Base-by-base conservation (phyloP, 495 filamentous ascomycete species). In the Astrothelium subdiscretum region DNA sequence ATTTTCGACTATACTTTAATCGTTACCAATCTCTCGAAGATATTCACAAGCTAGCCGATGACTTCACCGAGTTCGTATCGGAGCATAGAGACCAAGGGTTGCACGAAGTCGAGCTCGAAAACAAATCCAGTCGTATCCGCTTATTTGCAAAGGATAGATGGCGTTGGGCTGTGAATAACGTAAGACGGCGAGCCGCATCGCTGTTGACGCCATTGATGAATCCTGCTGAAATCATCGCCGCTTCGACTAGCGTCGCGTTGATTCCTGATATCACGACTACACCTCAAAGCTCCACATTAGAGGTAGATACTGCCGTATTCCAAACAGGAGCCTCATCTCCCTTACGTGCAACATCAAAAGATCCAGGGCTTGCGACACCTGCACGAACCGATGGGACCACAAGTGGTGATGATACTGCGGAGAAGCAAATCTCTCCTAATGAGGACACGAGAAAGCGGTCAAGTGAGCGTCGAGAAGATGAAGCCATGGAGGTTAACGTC, bases 1-100 rank as follows among this genome's bases (percentile, higher is more conserved):
- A 54, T 54, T 54, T 54, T 54, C 48, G 48, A 54, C 22, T 54
- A 5, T 54, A 54, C 48, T 54, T 54, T 15, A 54, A 54, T 24
- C 48, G 48, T 29, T 54, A 54, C 22, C 48, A 54, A 54, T 54
- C 48, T 29, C 48, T 26, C 48, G 24, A 54, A 54, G 48, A 54
- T 29, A 54, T 54, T 6, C 48, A 29, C 48, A 54, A 54, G 48
- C 24, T 54, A 29, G 48, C 48, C 48, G 48, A 54, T 54, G 48
- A 54, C 48, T 54, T 54, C 48, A 54, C 48, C 48, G 20, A 29
- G 15, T 54, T 54, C 24, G 48, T 54, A 54, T 54, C 3, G 48
- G 48, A 54, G 1, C 48, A 54, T 54, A 54, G 48, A 54, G 48
- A 54, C 48, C 48, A 54, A 54, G 48, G 24, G 48, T 54, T 54